These are phyloP conservation scores for Cladosporium sp. DNA, from an alignment of 2,329 filamentous ascomycete species.

Conservation along the genomic window DNA sequence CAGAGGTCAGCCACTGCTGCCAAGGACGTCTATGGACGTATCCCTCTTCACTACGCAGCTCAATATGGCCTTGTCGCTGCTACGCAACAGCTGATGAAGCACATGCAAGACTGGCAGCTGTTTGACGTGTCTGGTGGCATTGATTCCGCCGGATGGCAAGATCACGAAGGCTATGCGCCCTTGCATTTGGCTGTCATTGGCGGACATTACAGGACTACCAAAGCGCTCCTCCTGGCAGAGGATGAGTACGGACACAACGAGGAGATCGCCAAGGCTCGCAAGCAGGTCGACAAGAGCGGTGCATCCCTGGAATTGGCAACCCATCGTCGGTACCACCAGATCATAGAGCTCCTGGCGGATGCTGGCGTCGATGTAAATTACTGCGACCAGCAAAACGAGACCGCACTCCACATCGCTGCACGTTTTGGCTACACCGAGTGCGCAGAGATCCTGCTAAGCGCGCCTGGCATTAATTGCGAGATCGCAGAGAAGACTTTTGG, in stretches of 20 bases:
- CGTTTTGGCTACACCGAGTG: conserved; percentile 82
- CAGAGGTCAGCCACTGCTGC: conserved; percentile 66
- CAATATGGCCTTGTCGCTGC: conserved; percentile 94
- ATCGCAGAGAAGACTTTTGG: conserved; percentile 77
- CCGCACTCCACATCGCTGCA: conserved; percentile 85
- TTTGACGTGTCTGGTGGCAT: conserved; percentile 83
- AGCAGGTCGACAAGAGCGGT: conserved; percentile 73
- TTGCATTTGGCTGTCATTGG: conserved; percentile 89
- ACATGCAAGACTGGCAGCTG: conserved; percentile 84
- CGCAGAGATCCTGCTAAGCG: conserved; percentile 65
- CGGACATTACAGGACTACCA: conserved; percentile 82
- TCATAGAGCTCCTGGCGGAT: conserved; percentile 82
- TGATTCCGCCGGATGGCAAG: conserved; percentile 84
- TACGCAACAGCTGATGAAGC: conserved; percentile 79
- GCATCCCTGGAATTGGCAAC: conserved; percentile 84
- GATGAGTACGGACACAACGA: conserved; percentile 40
- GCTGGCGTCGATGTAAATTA: conserved; percentile 92
- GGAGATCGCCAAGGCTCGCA: conserved; percentile 56
- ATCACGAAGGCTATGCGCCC: conserved; percentile 84
- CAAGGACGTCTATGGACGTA: conserved; percentile 73
- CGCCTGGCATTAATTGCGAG: conserved; percentile 72
- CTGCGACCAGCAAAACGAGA: conserved; percentile 85
- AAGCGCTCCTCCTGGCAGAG: conserved; percentile 74
- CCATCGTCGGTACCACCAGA: conserved; percentile 78
- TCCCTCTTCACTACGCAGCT: conserved; percentile 88